Base-by-base conservation (phyloP, 805 yeast genomes). In the Yamadazyma phyllophila region DNA sequence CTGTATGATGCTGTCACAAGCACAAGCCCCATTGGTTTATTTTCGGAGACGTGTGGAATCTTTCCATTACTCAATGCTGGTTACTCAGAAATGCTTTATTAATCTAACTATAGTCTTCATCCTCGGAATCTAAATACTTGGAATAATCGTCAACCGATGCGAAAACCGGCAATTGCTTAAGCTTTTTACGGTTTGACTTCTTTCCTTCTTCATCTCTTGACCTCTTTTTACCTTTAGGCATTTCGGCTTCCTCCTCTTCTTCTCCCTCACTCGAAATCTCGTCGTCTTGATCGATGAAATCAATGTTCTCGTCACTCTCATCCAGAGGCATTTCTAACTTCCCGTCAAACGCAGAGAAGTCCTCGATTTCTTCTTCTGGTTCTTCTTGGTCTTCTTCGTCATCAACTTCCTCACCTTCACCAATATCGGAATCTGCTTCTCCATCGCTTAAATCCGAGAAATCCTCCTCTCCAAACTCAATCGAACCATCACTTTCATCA, bases 61-160 rank as follows among this genome's bases (percentile, higher is more conserved):
- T n/a, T n/a, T n/a, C n/a, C n/a, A n/a, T 20, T 20, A 20, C 24
- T 6, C 3, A 20, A 20, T 3, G 24, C 24, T 20, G 3, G 6
- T 20, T 20, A 20, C 24, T 20, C 6, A 20, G 24, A 20, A 20
- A 20, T 20, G 24, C 24, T 20, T 20, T 29, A 29, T 29, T 29
- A 29, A n/a, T 29, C 37, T 45, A 54, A 45, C 54, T 49, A 42
- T 53, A 61, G 37, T 67, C 77, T 40, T 82, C 87, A 42, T 80
- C 86, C 26, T 83, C 87, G 12, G 86, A 82, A 26, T 74, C 74
- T 62, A 87, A 67, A 55, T 82, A 83, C 59, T 87, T 74, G 24
- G 92, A 83, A 61, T 89, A 90, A 50, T 87, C 96, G 35, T 87
- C 96, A 8, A 83, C 96, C 38, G 90, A 83, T 1, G 96, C 97